phyloP scores from a whole-genome alignment of 139 green algal species.

The Desmodesmus armatus region DNA sequence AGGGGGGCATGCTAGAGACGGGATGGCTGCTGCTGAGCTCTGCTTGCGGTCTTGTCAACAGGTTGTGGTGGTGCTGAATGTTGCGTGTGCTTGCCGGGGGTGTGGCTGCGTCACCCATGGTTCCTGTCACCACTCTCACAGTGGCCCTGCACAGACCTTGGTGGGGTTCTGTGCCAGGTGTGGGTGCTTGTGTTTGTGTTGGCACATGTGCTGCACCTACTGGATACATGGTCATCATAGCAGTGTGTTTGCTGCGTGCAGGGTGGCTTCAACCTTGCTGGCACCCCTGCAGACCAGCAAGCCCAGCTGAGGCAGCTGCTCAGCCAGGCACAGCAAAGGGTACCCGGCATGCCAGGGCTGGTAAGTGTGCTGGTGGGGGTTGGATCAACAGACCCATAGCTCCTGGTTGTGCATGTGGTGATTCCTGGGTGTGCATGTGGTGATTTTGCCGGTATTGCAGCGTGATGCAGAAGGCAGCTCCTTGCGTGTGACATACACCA shows the following conservation, averaged over 20 bases:
- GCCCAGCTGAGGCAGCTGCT: constrained; percentile 30
- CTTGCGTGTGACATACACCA: too few relatives aligned
- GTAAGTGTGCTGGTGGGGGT: too few relatives aligned
- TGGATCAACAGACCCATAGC: too few relatives aligned
- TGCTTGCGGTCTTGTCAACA: neutral
- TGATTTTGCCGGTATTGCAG: neutral
- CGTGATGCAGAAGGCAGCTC: neutral
- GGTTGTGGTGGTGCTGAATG: neutral
- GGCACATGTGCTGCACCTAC: neutral
- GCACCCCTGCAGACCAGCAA: constrained; percentile 34
- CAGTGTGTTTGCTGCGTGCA: neutral
- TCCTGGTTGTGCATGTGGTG: neutral
- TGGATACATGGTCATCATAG: too few relatives aligned
- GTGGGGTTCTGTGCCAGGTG: too few relatives aligned
- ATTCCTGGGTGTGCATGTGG: too few relatives aligned
- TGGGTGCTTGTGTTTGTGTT: neutral
- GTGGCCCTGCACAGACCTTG: neutral
- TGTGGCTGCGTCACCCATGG: neutral
- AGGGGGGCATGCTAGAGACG: neutral
- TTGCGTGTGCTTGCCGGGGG: too few relatives aligned
- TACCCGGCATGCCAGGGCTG: constrained; percentile 36
- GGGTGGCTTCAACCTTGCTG: constrained; percentile 10
- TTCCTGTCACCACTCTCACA: neutral
- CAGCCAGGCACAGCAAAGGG: constrained; percentile 29
- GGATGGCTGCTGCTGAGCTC: too few relatives aligned